These are phyloP conservation scores for Thermoascus crustaceus DNA, from an alignment of 2,329 filamentous ascomycete species.

Conservation along the genomic window DNA sequence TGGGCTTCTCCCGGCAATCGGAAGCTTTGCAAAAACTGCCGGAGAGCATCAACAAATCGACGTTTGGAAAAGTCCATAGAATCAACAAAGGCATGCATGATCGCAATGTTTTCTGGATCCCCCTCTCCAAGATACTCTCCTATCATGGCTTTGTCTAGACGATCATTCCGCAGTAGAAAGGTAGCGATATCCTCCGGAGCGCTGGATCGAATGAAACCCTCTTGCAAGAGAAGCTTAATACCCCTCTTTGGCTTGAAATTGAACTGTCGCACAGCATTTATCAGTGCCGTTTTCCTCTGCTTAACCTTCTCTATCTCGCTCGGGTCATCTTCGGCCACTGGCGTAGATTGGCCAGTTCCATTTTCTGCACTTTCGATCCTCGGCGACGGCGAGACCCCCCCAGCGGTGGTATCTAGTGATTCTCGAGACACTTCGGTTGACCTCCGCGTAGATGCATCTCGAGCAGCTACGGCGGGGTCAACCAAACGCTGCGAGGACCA, in stretches of 20 bases:
- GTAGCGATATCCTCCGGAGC: slow-evolving; percentile 71
- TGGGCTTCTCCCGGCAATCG: slow-evolving; percentile 91
- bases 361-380: slow-evolving; percentile 48
- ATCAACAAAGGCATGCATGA: slow-evolving; percentile 98
- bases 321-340: slow-evolving; percentile 76
- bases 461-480: slow-evolving; percentile 46
- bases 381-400: slow-evolving; percentile 48
- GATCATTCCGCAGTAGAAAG: slow-evolving; percentile 74
- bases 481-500: slow-evolving; percentile 69
- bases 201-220: slow-evolving; percentile 79
- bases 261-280: slow-evolving; percentile 82
- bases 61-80: slow-evolving; percentile 86
- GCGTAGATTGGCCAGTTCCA: slow-evolving; percentile 55
- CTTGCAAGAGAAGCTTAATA: slow-evolving; percentile 71
- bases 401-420: slow-evolving; percentile 62
- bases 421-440: slow-evolving; percentile 57
- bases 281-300: slow-evolving; percentile 83
- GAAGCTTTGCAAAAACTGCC: slow-evolving; percentile 90
- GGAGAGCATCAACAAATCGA: slow-evolving; percentile 84
- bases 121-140: slow-evolving; percentile 94
- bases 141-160: slow-evolving; percentile 81
- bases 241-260: slow-evolving; percentile 97
- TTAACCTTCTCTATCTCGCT: slow-evolving; percentile 92
- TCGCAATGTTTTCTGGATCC: slow-evolving; percentile 85
- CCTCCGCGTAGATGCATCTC: slow-evolving; percentile 38